Evolutionary conservation across 2,329 filamentous ascomycete species (phyloP), one percentile per base, ranked within the genome.

Genomic region (Cladosporium sp.): DNA sequence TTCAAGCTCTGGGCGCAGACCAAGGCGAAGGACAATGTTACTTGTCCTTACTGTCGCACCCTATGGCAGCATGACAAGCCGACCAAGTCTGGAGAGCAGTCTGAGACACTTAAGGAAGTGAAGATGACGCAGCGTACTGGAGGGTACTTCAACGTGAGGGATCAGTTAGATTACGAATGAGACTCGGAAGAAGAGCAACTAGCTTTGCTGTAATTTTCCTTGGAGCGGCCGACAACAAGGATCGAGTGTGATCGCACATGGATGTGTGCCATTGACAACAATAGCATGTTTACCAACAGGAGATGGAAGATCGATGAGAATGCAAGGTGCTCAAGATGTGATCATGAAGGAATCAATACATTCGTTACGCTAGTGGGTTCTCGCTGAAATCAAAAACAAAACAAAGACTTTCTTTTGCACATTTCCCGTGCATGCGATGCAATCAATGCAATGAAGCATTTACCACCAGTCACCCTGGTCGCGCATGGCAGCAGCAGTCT

Each of bases 401-500:
- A 17, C 14, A 50, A 50, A 36, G 30, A 30, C 47, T 50, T 50
- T 50, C 30, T 30, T 28, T 14, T 47, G 43, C 43, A n/a, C 43
- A 15, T 47, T 28, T 47, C 25, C 25, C 15, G 19, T 50, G 47
- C 47, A 50, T 34, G 28, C 47, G 28, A 55, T 43, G 38, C 30
- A 9, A 11, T 9, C 30, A 34, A 34, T 34, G 30, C 30, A 34
- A 34, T 34, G 4, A 11, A 34, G 30, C 51, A 43, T 51, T 62
- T 57, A 65, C 80, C 83, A 97, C 93, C 92, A 97, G 77, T 97
- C 93, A 71, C 94, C 94, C 79, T 97, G 93, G 76, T 96, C 91
- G 74, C 88, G 84, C 93, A 97, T 97, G 71, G 94, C 93, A 69
- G 86, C 84, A 55, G 88, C 92, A 58, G 97, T 93, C 88, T 97